Percentiles rank a stretch among this genome's conserved stretches.
phyloP scores from a whole-genome alignment of 2,329 filamentous ascomycete genomes.

The Stagonosporopsis rhizophila region DNA sequence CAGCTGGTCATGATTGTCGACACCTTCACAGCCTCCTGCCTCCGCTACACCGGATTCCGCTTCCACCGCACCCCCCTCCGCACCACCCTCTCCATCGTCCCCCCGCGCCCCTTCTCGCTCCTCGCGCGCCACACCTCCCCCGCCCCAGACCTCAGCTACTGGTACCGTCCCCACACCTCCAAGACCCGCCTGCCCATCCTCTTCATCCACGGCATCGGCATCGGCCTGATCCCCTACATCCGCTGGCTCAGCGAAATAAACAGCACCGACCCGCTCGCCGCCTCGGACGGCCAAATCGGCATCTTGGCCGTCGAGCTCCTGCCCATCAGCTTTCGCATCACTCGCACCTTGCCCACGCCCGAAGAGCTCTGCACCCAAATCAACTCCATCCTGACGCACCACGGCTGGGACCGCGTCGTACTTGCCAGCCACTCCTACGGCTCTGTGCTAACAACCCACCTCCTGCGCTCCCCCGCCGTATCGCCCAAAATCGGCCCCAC shows the following conservation, averaged over 20 bases:
- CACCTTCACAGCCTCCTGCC: constrained; percentile 48
- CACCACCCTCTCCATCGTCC: constrained; percentile 61
- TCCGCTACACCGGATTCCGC: constrained; percentile 60
- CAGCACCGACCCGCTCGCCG: constrained; percentile 33
- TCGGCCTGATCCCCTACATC: constrained; percentile 70
- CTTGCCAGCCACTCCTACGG: constrained; percentile 70
- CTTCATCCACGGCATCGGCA: constrained; percentile 75
- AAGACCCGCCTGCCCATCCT: constrained; percentile 65
- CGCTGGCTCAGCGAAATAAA: constrained; percentile 64
- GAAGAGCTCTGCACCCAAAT: constrained; percentile 65
- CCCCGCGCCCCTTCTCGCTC: constrained; percentile 62
- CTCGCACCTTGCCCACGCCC: constrained; percentile 59
- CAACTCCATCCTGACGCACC: constrained; percentile 62
- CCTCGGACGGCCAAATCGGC: constrained; percentile 60
- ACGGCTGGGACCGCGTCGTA: constrained; percentile 66
- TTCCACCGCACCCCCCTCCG: constrained; percentile 57
- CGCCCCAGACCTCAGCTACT: constrained; percentile 65
- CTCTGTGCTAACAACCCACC: constrained; percentile 67
- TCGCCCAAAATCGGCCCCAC: constrained; percentile 57
- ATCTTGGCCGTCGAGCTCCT: constrained; percentile 72
- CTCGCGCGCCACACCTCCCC: constrained; percentile 58
- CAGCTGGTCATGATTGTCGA: constrained; percentile 62
- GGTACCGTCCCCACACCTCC: constrained; percentile 69
- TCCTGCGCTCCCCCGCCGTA: constrained; percentile 60
- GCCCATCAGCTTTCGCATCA: constrained; percentile 69